These are phyloP conservation scores for Plantago elongata DNA, from an alignment of 257 asterid genomes.

Conservation along the genomic window DNA sequence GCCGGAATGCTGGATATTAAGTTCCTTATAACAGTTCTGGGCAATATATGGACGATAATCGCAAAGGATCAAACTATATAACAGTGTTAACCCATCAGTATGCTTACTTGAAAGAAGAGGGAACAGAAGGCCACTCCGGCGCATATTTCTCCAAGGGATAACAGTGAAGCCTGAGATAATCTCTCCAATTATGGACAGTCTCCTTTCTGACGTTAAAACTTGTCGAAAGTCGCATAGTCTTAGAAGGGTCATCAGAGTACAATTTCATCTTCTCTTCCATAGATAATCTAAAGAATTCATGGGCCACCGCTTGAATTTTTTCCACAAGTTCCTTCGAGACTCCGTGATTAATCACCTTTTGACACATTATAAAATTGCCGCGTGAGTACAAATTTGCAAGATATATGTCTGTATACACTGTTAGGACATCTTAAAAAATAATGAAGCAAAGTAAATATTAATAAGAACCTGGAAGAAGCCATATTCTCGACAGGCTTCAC, in stretches of 20 bases:
- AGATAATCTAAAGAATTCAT: constrained; percentile 23
- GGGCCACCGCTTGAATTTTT: constrained; percentile 16
- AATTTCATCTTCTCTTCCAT: constrained; percentile 33
- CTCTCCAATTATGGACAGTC: constrained; percentile 30
- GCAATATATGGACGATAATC: too few species aligned
- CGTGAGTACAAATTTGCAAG: background rate
- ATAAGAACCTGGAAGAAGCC: constrained; percentile 29
- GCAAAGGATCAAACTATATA: too few species aligned
- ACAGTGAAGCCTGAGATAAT: constrained; percentile 32
- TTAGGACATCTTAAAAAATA: background rate
- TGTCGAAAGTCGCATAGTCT: constrained; percentile 27
- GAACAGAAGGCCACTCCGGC: constrained; percentile 28
- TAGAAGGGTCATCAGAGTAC: constrained; percentile 29
- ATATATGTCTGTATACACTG: background rate
- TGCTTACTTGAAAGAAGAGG: constrained; percentile 26
- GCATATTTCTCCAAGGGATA: constrained; percentile 29
- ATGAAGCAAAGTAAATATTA: background rate
- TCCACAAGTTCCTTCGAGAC: constrained; percentile 21
- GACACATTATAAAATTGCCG: background rate
- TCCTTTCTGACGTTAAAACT: constrained; percentile 26
- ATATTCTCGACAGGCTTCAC: constrained; percentile 22
- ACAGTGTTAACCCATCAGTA: background rate
- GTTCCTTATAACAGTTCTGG: too few species aligned
- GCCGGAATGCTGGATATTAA: too few species aligned
- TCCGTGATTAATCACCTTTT: constrained; percentile 29